These are phyloP conservation scores for Phlegmacium glaucopus DNA, from an alignment of 768 basidiomycete species.

Conservation along the genomic window DNA sequence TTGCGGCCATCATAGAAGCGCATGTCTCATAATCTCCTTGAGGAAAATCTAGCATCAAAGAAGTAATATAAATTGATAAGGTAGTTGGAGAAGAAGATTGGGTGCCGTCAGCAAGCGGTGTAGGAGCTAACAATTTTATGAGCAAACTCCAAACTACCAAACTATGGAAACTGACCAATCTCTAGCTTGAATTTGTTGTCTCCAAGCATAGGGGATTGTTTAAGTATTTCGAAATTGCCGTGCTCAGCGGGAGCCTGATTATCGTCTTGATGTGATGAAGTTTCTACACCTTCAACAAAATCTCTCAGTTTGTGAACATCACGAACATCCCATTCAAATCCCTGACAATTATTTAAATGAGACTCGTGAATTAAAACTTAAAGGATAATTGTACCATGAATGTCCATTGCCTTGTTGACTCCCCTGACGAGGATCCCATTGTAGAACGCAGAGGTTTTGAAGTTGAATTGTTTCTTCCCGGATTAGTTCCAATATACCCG, in stretches of 20 bases:
- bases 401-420: constrained; percentile 59
- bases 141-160: constrained; percentile 4
- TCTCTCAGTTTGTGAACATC: constrained; percentile 55
- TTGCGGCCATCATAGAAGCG: constrained; percentile 69
- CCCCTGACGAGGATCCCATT: constrained; percentile 33
- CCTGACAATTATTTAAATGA: constrained; percentile 33
- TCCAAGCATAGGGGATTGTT: constrained; percentile 62
- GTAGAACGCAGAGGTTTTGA: constrained; percentile 16
- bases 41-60: constrained; percentile 58
- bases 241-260: constrained; percentile 28
- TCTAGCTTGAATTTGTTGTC: constrained; percentile 73
- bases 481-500: constrained; percentile 9
- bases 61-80: constrained; percentile 65
- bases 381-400: constrained; percentile 43
- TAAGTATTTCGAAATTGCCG: constrained; percentile 57
- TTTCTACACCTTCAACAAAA: constrained; percentile 46
- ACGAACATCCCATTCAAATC: constrained; percentile 70
- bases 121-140: constrained; percentile 19
- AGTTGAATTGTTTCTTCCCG: constrained; percentile 10
- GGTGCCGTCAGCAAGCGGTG: constrained; percentile 17
- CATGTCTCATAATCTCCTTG: constrained; percentile 57
- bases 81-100: constrained; percentile 30
- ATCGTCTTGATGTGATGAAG: constrained; percentile 23
- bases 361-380: neutral
- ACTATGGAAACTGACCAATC: constrained; percentile 42